Conservation (phyloP, 2,329 filamentous ascomycete genomes). For the Cytospora piceicola region DNA sequence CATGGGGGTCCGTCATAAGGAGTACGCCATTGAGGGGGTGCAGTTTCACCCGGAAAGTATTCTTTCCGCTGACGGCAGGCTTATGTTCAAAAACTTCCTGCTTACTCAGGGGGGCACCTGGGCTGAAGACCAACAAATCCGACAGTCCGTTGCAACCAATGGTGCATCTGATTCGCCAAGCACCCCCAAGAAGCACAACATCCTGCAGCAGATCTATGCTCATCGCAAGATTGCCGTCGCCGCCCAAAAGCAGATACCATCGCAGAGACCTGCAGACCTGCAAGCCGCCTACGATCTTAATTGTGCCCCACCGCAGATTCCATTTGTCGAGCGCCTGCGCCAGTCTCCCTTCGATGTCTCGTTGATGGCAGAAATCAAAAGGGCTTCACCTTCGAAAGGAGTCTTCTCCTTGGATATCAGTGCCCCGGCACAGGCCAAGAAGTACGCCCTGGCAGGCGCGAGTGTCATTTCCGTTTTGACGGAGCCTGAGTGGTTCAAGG, state of each 20-base stretch:
- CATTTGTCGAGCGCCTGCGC: slow-evolving; percentile 77
- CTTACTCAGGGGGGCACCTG: slow-evolving; percentile 88
- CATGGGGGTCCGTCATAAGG: slow-evolving; percentile 94
- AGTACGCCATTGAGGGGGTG: slow-evolving; percentile 89
- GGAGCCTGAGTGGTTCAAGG: slow-evolving; percentile 99
- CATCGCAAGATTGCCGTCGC: slow-evolving; percentile 76
- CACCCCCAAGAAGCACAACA: slow-evolving; percentile 66
- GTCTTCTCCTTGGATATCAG: slow-evolving; percentile 86
- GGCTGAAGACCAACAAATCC: slow-evolving; percentile 72
- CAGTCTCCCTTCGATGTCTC: slow-evolving; percentile 87
- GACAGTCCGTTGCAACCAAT: slow-evolving; percentile 44
- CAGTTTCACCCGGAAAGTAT: slow-evolving; percentile 99
- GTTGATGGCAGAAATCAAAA: slow-evolving; percentile 96
- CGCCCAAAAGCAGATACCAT: slow-evolving; percentile 82
- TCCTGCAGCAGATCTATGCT: slow-evolving; percentile 88
- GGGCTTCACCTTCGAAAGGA: slow-evolving; percentile 94
- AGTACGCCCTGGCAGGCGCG: slow-evolving; percentile 90
- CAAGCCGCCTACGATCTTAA: slow-evolving; percentile 86
- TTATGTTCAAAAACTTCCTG: slow-evolving; percentile 93
- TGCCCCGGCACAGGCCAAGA: slow-evolving; percentile 85
- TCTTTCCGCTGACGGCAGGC: slow-evolving; percentile 81
- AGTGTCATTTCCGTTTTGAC: slow-evolving; percentile 99
- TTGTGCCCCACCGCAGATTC: slow-evolving; percentile 80
- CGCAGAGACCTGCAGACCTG: slow-evolving; percentile 79
- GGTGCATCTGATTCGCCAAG: slow-evolving; percentile 10